These are phyloP conservation scores for Russula griseocarnosa DNA, from an alignment of 768 basidiomycete genomes.

Conservation along the genomic window DNA sequence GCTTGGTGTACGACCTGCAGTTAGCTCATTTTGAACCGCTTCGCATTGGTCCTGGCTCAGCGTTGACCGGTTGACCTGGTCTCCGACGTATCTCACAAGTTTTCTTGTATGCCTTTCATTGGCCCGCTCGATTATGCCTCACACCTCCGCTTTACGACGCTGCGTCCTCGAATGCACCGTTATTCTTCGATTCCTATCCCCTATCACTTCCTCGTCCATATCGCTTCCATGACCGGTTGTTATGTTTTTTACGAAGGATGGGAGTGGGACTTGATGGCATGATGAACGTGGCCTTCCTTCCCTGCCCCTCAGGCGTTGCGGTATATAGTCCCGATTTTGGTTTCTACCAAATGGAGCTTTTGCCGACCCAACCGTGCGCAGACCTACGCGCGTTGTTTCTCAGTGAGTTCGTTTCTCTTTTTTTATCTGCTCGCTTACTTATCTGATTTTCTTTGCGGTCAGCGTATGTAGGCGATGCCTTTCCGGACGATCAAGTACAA, in stretches of 20 bases:
- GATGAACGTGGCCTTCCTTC: background rate
- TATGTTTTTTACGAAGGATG: slow-evolving; percentile 4
- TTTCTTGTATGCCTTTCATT: slow-evolving; percentile 7
- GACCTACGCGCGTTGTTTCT: background rate
- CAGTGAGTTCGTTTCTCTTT: background rate
- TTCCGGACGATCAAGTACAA: background rate
- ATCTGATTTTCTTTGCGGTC: background rate
- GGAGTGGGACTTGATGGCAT: slow-evolving; percentile 13
- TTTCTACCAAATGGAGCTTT: background rate
- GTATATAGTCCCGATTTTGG: background rate
- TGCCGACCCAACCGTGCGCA: background rate
- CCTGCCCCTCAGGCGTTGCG: background rate
- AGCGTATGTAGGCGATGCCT: background rate
- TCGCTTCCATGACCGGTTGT: slow-evolving; percentile 12
- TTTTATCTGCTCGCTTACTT: background rate
- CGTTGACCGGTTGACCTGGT: slow-evolving; percentile 2
- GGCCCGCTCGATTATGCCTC: slow-evolving; percentile 4
- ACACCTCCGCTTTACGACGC: background rate
- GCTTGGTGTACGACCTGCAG: slow-evolving; percentile 14
- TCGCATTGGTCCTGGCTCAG: background rate
- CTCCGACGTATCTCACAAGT: background rate
- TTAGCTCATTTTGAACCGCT: slow-evolving; percentile 19
- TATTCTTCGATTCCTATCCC: slow-evolving; percentile 6
- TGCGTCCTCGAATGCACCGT: background rate
- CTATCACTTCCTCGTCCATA: background rate